Base-by-base conservation (phyloP, 768 basidiomycete species). In the Gloeostereum incarnatum region DNA sequence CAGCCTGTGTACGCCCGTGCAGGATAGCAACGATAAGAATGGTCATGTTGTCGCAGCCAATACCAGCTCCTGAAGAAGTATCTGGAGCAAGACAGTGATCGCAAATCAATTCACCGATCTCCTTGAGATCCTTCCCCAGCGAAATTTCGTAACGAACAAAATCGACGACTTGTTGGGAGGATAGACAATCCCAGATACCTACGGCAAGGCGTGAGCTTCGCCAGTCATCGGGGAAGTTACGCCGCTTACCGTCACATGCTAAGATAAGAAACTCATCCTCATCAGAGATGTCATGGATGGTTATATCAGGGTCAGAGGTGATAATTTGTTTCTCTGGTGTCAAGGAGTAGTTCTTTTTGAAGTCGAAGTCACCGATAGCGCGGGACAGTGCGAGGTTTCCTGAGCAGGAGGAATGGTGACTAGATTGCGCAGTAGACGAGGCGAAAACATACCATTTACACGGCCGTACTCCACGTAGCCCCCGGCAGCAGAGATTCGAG, bases 41-140 rank as follows among this genome's bases (percentile, higher is more conserved):
- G 0, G 96, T 99, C 96, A 99, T 99, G 65, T 99, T 98, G 64
- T 99, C 96, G 57, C 94, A 97, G 14, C 96, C 96, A 45, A 97
- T 88, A 9, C 96, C 96, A 31, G 78, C 78, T 34, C 87, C 88
- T 24, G 85, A 85, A 17, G 83, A 81, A 1, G 88, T 87, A 55
- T 96, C 91, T 1, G 93, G 93, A 17, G 96, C 93, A 33, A 97
- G 71, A 53, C 96, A 98, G 48, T 85, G 81, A 42, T 89, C 84
- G 59, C 93, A 94, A 48, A 97, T 79, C 51, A 78, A 71, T 58
- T 94, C 90, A 50, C 83, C 78, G 42, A 98, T 88, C 55, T 92
- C 81, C n/a, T 61, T 47, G 6, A 98, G 73, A 37, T 78, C 68
- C 51, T 80, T 84, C 27, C 83, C 81, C 49, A 89, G 71, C 9